Evolutionary conservation across 257 asterid genomes (phyloP).

Genomic region (Jaltomata sinuosa): DNA sequence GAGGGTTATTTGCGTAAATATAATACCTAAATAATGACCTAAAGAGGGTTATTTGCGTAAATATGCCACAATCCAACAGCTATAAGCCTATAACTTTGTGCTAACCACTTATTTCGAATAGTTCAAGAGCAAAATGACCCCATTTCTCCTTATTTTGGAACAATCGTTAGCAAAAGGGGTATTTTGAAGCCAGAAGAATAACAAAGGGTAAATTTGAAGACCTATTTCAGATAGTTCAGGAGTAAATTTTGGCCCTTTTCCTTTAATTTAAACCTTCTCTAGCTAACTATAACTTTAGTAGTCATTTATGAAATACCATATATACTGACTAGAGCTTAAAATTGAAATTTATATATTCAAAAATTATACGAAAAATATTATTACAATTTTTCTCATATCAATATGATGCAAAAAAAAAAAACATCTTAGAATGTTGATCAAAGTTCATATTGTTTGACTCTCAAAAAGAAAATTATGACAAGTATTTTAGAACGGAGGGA

Average conservation of each 20-base stretch:
- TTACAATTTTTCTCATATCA: too few species aligned
- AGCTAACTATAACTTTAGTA: not conserved
- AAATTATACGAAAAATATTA: too few species aligned
- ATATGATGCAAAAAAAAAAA: too few species aligned
- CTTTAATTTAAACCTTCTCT: not conserved
- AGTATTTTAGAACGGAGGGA: too few species aligned
- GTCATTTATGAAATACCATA: not conserved
- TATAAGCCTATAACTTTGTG: not conserved
- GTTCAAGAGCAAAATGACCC: not conserved
- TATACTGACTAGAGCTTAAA: too few species aligned
- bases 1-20: not conserved
- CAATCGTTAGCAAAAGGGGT: not conserved
- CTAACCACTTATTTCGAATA: not conserved
- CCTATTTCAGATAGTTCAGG: not conserved
- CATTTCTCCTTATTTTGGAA: too few species aligned
- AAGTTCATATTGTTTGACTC: too few species aligned
- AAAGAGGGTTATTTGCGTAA: not conserved
- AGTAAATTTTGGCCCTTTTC: not conserved
- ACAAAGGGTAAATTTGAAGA: not conserved
- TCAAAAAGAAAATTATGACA: too few species aligned
- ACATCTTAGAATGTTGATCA: too few species aligned
- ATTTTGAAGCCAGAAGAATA: not conserved
- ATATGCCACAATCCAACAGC: not conserved
- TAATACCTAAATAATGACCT: too few species aligned
- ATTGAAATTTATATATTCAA: too few species aligned